Base-by-base conservation (phyloP, 768 basidiomycete genomes). In the Tricholoma hemisulphureum region DNA sequence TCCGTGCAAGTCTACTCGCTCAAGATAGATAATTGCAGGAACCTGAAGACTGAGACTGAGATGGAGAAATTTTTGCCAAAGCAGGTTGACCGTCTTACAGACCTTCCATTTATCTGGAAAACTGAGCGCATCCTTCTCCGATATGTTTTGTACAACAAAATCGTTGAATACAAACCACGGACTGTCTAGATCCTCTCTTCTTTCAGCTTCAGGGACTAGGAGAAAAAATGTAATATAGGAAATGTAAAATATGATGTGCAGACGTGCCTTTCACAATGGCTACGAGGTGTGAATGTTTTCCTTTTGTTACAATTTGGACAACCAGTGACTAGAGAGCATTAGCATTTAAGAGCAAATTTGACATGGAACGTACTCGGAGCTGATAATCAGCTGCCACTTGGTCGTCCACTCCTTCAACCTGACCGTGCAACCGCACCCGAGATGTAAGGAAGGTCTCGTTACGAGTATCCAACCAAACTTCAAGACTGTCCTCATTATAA, bases 121-220 rank as follows among this genome's bases (percentile, higher is more conserved):
- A 65, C 88, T 87, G 58, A 98, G 72, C 1, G 92, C 96, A 64
- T 98, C 95, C 31, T 86, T 81, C 71, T 96, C 91, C 2, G 88
- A 77, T 28, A 98, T 84, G 56, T 91, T 91, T 49, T 80, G 79
- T 11, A 99, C 97, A 1, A 87, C 80, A 67, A 99, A 99, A 67
- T 99, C 97, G 67, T 99, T 99, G 84, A 98, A 98, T 55, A 98
- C 71, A 65, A 89, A 89, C 97, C 97, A 99, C 1, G 85, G 83
- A 54, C 84, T 86, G 18, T 62, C 62, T 14, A 66, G 55, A 53
- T 77, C 72, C 1, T 67, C 56, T 10, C 75, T 66, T 7, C 66
- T 70, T 65, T 87, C 86, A 1, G 83, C 83, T 56, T 88, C 85
- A 0, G 91, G 91, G 35, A 95, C 91, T 93, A 60, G 4, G 26